phyloP scores from a whole-genome alignment of 2,329 filamentous ascomycete species.

The Geosmithia putterillii region DNA sequence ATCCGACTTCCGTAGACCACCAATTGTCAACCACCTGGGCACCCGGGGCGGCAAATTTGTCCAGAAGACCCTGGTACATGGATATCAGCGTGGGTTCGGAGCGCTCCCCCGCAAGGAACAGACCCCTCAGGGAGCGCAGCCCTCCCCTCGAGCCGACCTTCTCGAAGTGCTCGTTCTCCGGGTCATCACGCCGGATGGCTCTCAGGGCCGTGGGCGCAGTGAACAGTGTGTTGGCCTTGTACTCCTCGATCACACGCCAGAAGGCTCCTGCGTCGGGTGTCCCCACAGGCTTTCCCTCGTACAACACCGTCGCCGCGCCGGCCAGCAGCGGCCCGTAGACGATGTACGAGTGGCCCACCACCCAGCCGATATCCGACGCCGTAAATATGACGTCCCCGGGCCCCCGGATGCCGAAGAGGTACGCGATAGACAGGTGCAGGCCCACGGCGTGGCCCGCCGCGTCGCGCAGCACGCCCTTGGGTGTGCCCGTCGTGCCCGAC shows the following conservation, averaged over 20 bases:
- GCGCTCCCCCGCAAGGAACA: slow-evolving; percentile 82
- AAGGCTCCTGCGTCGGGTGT: slow-evolving; percentile 81
- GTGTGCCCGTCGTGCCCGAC: slow-evolving; percentile 67
- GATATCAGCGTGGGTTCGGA: slow-evolving; percentile 78
- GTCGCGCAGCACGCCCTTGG: slow-evolving; percentile 74
- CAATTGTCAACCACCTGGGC: slow-evolving; percentile 47
- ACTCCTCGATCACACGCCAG: slow-evolving; percentile 76
- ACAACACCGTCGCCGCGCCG: slow-evolving; percentile 76
- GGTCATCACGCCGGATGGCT: slow-evolving; percentile 78
- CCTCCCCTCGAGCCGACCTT: slow-evolving; percentile 55
- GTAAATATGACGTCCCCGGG: slow-evolving; percentile 67
- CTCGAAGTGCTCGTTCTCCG: slow-evolving; percentile 54
- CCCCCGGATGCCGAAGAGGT: slow-evolving; percentile 71
- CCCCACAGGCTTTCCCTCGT: slow-evolving; percentile 87
- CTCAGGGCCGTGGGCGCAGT: slow-evolving; percentile 81
- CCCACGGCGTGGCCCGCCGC: slow-evolving; percentile 82
- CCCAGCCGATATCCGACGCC: slow-evolving; percentile 85
- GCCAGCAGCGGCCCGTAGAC: slow-evolving; percentile 77
- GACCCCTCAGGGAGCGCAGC: slow-evolving; percentile 55
- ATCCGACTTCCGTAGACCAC: slow-evolving; percentile 49
- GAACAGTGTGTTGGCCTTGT: slow-evolving; percentile 73
- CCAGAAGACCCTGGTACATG: slow-evolving; percentile 66
- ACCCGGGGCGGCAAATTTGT: slow-evolving; percentile 49
- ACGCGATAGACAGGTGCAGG: slow-evolving; percentile 68
- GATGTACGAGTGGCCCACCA: slow-evolving; percentile 59